phyloP scores from a whole-genome alignment of 768 basidiomycete species.

The Arthromyces matolae region DNA sequence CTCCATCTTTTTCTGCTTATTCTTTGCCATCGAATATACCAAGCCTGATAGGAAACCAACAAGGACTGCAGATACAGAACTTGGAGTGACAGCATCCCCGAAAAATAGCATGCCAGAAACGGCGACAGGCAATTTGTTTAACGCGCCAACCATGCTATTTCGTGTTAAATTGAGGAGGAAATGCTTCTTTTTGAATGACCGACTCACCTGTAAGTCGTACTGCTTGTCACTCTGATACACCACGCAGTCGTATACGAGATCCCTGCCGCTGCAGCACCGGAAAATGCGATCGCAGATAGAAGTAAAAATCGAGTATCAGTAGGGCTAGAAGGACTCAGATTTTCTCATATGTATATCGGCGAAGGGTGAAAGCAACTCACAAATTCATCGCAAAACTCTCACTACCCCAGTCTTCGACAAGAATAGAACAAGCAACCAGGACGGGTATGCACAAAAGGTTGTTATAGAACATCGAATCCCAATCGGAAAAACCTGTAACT shows the following conservation, averaged over 20 bases:
- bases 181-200: neutral
- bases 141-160: conserved; percentile 90
- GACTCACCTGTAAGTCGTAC: conserved; percentile 92
- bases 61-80: conserved; percentile 83
- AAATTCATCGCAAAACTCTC: conserved; percentile 81
- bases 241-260: conserved; percentile 99
- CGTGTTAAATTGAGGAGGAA: neutral
- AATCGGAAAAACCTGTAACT: conserved; percentile 89
- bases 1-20: conserved; percentile 82
- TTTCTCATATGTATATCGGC: neutral
- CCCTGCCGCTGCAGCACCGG: conserved; percentile 95
- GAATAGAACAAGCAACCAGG: conserved; percentile 72
- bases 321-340: conserved; percentile 52
- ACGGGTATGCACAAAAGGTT: conserved; percentile 94
- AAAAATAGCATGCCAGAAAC: conserved; percentile 99
- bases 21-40: conserved; percentile 92
- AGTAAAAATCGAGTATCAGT: conserved; percentile 73
- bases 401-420: conserved; percentile 86
- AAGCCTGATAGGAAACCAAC: conserved; percentile 91
- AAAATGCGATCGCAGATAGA: conserved; percentile 87
- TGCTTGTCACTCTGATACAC: conserved; percentile 94
- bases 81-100: conserved; percentile 82
- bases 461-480: conserved; percentile 99
- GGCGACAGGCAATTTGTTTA: conserved; percentile 97
- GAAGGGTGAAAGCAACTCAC: conserved; percentile 63